phyloP scores from a whole-genome alignment of 1,139 yeast genomes.

The Fermentozyma sake region DNA sequence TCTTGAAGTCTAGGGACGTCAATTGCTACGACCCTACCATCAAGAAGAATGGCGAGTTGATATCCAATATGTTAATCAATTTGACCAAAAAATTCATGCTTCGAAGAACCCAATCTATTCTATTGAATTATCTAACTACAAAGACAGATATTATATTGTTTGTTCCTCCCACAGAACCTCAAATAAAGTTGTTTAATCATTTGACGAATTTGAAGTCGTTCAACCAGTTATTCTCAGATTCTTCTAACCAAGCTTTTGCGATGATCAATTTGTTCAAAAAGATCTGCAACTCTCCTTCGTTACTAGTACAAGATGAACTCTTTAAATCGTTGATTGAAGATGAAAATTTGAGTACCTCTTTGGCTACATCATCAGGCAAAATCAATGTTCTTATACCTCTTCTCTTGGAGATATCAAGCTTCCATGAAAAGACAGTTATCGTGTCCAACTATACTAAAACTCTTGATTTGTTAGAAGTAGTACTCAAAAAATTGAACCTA shows the following conservation, averaged over 20 bases:
- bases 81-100: conserved; percentile 66
- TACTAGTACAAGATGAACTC: conserved; percentile 43
- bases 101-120: conserved; percentile 63
- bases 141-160: conserved; percentile 77
- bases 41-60: conserved; percentile 53
- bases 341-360: conserved; percentile 5
- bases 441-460: conserved; percentile 91
- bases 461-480: conserved; percentile 64
- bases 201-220: conserved; percentile 44
- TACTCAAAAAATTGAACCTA: conserved; percentile 49
- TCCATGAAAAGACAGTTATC: conserved; percentile 72
- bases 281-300: conserved; percentile 76
- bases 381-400: conserved; percentile 50
- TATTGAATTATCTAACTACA: conserved; percentile 67
- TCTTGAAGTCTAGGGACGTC: conserved; percentile 67
- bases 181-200: conserved; percentile 49
- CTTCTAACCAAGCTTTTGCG: conserved; percentile 48
- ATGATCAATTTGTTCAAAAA: conserved; percentile 75
- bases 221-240: conserved; percentile 18
- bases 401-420: conserved; percentile 40
- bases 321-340: conserved; percentile 18
- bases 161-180: conserved; percentile 68
- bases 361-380: conserved; percentile 44
- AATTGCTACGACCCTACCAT: conserved; percentile 52
- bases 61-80: conserved; percentile 56